Base-by-base conservation (phyloP, 495 filamentous ascomycete species). In the Neurospora hispaniola region DNA sequence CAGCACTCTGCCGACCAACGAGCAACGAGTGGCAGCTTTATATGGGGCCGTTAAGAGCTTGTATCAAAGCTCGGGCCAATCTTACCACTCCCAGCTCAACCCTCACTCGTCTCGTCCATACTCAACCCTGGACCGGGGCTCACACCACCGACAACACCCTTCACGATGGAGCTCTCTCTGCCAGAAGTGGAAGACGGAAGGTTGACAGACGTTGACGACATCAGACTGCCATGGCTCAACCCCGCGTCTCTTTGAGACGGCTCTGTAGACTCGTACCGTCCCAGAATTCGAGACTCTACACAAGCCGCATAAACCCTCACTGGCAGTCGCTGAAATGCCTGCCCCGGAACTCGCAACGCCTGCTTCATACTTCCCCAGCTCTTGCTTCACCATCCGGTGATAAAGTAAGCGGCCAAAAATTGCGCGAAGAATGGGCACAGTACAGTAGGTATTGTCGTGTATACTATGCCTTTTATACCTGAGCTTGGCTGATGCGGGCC, bases 391-490 rank as follows among this genome's bases (percentile, higher is more conserved):
- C 3, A n/a, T 0, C 20, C 42, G 18, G 41, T 18, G 40, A 73
- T 38, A 42, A 4, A 40, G 59, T 14, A 48, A 6, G 38, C 27
- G 69, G 41, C 38, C 69, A 69, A 27, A 70, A 66, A 3, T 54
- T 79, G 16, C 78, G 78, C 1, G 74, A 79, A 11, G 75, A 78
- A 75, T 80, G 79, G 79, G 59, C 78, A 39, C 69, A 71, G 59
- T 79, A 75, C 44, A 80, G 79, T 79, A 76, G 48, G 78, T 42
- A n/a, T 39, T 48, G 41, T 7, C 20, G n/a, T 38, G 4, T 35
- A 38, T 38, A 38, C 8, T 41, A 69, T 38, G n/a, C 18, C 18
- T 18, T 11, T 9, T 41, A 41, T 39, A 11, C 27, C 71, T 70
- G 46, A 72, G 43, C 68, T 38, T 71, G 54, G 72, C 71, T 66